These are phyloP conservation scores for Verbascum thapsus DNA, from an alignment of 257 asterid species.

Conservation along the genomic window DNA sequence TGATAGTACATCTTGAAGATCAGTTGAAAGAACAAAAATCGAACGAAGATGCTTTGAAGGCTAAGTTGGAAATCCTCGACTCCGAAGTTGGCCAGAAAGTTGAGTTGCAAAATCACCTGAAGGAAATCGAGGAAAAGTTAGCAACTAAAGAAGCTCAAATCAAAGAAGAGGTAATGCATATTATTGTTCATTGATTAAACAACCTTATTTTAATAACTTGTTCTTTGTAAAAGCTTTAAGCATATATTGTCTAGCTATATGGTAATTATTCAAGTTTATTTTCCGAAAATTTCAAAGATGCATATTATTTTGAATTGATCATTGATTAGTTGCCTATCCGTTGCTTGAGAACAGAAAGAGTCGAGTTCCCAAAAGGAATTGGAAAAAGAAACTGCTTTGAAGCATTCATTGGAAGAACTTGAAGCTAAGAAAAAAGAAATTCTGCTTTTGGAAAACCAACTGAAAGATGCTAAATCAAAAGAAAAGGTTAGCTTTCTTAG, in stretches of 20 bases:
- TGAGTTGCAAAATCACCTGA: slow-evolving; percentile 52
- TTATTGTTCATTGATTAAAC: slow-evolving; percentile 12
- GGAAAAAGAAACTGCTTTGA: slow-evolving; percentile 60
- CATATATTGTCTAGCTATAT: too few relatives aligned
- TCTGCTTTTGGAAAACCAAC: slow-evolving; percentile 48
- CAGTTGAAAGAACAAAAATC: slow-evolving; percentile 69
- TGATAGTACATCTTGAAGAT: slow-evolving; percentile 65
- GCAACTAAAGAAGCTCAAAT: slow-evolving; percentile 48
- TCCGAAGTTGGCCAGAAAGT: slow-evolving; percentile 54
- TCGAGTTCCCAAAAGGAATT: slow-evolving; percentile 48
- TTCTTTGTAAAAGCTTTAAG: not conserved
- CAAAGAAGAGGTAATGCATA: slow-evolving; percentile 54
- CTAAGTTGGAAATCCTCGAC: slow-evolving; percentile 54
- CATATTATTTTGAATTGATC: too few relatives aligned
- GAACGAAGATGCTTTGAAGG: slow-evolving; percentile 56
- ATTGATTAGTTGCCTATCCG: not conserved
- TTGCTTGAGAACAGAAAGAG: slow-evolving; percentile 57
- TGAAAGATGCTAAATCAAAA: slow-evolving; percentile 65
- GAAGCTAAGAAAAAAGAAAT: slow-evolving; percentile 64
- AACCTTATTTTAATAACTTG: slow-evolving; percentile 5
- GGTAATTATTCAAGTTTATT: too few relatives aligned
- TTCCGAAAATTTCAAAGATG: too few relatives aligned
- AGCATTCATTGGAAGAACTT: slow-evolving; percentile 54
- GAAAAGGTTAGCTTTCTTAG: slow-evolving; percentile 59
- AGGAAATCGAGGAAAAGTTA: slow-evolving; percentile 66